Base-by-base conservation (phyloP, 2,329 filamentous ascomycete genomes). In the Remersonia thermophila region DNA sequence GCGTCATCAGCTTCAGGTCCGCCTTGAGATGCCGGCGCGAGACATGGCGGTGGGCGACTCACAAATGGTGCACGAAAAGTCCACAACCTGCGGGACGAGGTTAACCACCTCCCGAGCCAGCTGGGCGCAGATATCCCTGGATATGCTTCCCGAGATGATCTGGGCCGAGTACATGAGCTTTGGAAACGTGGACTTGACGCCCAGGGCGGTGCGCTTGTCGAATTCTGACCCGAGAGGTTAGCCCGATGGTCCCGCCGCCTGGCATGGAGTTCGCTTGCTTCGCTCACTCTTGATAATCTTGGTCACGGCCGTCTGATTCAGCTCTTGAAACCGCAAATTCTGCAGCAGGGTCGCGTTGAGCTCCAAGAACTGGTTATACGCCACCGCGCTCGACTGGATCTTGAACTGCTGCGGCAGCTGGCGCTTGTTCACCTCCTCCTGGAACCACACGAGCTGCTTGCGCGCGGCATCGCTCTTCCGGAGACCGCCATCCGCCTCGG, bases 271-370 rank as follows among this genome's bases (percentile, higher is more conserved):
- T 33, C 11, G 28, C 7, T 17, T 2, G 13, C 9, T n/a, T n/a
- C 18, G 56, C 70, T 43, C 55, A 81, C 79, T 93, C 56, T 93
- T 93, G 36, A 93, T 60, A 35, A 93, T 93, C 56, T 93, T 93
- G 25, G 64, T 65, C 49, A 91, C 74, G 1, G 85, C 85, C 20
- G 71, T 71, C 45, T 74, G 73, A 50, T 93, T 93, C 45, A 93
- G 77, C 52, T 91, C 84, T 50, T 87, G 83, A 48, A 93, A 93
- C 40, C 79, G 77, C 45, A 93, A 66, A 35, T 81, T 80, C 42
- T 78, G 78, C n/a, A 93, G 65, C n/a, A 93, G 67, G 35, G 73
- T 69, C 16, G 73, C 63, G 52, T 93, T 93, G 48, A 93, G 67
- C 32, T 68, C 62, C 42, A 89, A 59, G 50, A 93, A 93, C 16